Base-by-base conservation (phyloP, 1,139 yeast genomes). In the Protomyces pachydermus region DNA sequence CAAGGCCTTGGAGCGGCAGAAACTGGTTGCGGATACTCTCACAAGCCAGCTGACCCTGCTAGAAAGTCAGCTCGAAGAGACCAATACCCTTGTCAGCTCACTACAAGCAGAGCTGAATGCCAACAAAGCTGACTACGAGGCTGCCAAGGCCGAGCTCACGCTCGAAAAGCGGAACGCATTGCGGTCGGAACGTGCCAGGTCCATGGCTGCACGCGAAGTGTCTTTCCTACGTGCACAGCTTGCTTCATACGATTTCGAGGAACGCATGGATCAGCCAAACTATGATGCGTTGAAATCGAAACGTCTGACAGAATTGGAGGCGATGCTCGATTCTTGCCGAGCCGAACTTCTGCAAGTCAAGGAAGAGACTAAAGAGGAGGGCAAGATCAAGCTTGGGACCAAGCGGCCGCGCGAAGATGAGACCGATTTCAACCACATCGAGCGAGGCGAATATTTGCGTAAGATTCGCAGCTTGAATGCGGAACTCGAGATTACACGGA, bases 181-280 rank as follows among this genome's bases (percentile, higher is more conserved):
- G 9, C 74, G 85, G 67, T 72, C 84, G 25, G 84, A 84, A 65
- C 80, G 82, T 64, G 86, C 84, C 67, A 80, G 80, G 64, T 72
- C 77, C 1, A 75, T 87, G 56, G 81, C 84, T n/a, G 70, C 75
- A n/a, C 83, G 83, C 68, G 95, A 88, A 71, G 81, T 85, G 35
- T 82, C 79, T 64, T 80, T 84, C 65, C 75, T 88, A 64, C 77
- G 90, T 67, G 80, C 78, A 39, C 83, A 81, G 71, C 67, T 79
- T 38, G 66, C 75, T 55, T 72, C 74, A 3, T 72, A 79, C 45
- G 82, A 80, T 64, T 67, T 69, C 3, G 76, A 72, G 46, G 74
- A 74, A 32, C 68, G 72, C 10, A 64, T 70, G 25, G 67, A 69
- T 32, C 70, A 68, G 67, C 72, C 56, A 52, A 52, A 56, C 32